A percentile compares a stretch with the other conserved stretches of the same genome.
Evolutionary conservation across 768 basidiomycete genomes (phyloP).

Genomic region (Russula brevipes): DNA sequence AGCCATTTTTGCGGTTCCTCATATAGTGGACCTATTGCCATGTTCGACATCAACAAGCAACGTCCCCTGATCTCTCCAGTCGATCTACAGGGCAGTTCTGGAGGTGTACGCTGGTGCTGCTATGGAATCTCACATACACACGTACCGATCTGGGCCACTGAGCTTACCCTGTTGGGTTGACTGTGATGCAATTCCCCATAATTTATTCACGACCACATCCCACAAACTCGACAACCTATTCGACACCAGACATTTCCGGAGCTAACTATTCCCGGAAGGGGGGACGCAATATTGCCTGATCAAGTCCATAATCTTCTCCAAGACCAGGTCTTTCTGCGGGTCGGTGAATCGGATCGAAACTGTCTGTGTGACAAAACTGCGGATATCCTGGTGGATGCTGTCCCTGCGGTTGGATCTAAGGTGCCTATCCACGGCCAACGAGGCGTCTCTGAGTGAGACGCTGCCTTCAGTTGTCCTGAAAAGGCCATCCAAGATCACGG

Average conservation of each 20-base stretch:
- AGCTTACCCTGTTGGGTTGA: too few relatives aligned
- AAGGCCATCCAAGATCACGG: not conserved
- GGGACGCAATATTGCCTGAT: constrained; percentile 2
- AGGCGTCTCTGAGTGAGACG: not conserved
- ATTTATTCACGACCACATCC: too few relatives aligned
- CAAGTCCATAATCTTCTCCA: constrained; percentile 16
- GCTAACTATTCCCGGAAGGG: too few relatives aligned
- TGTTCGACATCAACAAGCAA: too few relatives aligned
- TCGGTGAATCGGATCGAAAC: not conserved
- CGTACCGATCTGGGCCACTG: too few relatives aligned
- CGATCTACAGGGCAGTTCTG: too few relatives aligned
- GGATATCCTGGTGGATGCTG: not conserved
- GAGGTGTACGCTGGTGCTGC: too few relatives aligned
- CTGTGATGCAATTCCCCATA: too few relatives aligned
- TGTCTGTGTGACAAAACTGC: not conserved
- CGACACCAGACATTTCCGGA: not conserved
- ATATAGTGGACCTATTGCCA: too few relatives aligned
- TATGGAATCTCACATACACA: too few relatives aligned
- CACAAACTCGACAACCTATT: not conserved
- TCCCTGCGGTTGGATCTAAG: not conserved
- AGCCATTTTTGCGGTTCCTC: too few relatives aligned
- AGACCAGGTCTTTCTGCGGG: constrained; percentile 7
- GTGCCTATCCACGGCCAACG: not conserved
- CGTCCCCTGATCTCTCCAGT: too few relatives aligned
- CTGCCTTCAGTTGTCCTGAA: not conserved